Evolutionary conservation across 331 rosid species (phyloP), one percentile per base, ranked within the genome.

Genomic region (Saraca asoca): DNA sequence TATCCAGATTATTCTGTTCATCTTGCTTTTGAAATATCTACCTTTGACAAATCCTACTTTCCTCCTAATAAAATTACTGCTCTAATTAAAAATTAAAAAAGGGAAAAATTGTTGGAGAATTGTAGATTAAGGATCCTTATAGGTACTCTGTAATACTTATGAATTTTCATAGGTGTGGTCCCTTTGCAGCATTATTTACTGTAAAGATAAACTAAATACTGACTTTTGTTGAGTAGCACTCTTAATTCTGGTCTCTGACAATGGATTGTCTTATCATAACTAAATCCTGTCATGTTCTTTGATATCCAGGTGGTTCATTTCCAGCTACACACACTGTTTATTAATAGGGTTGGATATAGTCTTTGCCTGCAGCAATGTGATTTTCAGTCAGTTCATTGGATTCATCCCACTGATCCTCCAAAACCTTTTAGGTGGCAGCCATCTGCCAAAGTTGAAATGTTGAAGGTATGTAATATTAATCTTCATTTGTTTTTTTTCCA

Each of bases 371-470:
- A 78, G 81, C 98, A 90, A 78, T 88, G 89, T 81, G 88, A 74
- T 73, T 82, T 95, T 76, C 96, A 84, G 80, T 77, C 88, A 45
- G 54, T 83, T 71, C 61, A 85, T 39, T 93, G 91, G 97, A 81
- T 90, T 81, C 95, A 86, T 82, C 95, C 96, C 49, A 69, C 87
- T 50, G 97, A 90, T 83, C 87, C 91, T 78, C 95, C 98, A 41
- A 93, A 88, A 74, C 79, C 88, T 33, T 87, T 90, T 70, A 81
- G 71, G 59, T 93, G 96, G 96, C 82, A 83, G 67, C 84, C 91
- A 50, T 84, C 85, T 77, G 81, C 96, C 49, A 85, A 68, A 74
- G 95, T 84, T 65, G 98, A 93, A 80, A 75, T 86, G 60, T 70
- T 93, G 79, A 90, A 86, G 97, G 98, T 84, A 38, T 51, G 51